phyloP scores from a whole-genome alignment of 495 filamentous ascomycete species.

The Penicillium paradoxum region DNA sequence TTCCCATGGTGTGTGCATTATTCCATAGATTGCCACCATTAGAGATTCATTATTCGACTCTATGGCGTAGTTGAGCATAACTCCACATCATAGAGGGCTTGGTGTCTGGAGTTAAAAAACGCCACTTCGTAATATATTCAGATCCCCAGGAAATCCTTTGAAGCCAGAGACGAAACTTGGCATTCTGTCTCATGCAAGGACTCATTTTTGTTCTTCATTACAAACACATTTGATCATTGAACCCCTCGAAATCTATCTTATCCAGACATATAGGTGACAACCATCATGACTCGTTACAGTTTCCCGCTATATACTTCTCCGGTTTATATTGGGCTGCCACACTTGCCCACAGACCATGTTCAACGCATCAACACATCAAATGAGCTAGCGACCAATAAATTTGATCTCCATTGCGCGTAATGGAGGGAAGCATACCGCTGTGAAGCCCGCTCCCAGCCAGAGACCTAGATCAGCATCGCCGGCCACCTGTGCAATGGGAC shows the following conservation, averaged over 20 bases:
- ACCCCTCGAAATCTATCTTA: no score
- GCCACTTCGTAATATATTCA: no score
- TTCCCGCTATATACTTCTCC: background rate
- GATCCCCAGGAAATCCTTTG: no score
- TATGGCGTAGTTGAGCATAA: no score
- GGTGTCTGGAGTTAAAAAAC: no score
- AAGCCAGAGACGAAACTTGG: no score
- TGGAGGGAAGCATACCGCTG: slow-evolving; percentile 39
- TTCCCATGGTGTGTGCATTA: background rate
- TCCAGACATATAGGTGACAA: background rate
- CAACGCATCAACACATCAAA: background rate
- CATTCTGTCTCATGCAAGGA: no score
- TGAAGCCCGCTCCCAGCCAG: slow-evolving; percentile 41
- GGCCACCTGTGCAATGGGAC: slow-evolving; percentile 38
- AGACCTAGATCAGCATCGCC: slow-evolving; percentile 39
- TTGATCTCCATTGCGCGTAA: slow-evolving; percentile 38
- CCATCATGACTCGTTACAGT: background rate
- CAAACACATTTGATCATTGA: no score
- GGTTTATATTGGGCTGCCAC: background rate
- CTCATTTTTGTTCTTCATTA: background rate
- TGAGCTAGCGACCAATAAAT: slow-evolving; percentile 31
- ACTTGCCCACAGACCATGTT: background rate
- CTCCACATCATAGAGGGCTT: no score
- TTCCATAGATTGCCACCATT: background rate
- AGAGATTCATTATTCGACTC: no score